Percentiles rank a stretch among this genome's conserved stretches.
These are phyloP conservation scores for Amaranthus tricolor DNA, from an alignment of 179 eudicot genomes.

Conservation along the genomic window DNA sequence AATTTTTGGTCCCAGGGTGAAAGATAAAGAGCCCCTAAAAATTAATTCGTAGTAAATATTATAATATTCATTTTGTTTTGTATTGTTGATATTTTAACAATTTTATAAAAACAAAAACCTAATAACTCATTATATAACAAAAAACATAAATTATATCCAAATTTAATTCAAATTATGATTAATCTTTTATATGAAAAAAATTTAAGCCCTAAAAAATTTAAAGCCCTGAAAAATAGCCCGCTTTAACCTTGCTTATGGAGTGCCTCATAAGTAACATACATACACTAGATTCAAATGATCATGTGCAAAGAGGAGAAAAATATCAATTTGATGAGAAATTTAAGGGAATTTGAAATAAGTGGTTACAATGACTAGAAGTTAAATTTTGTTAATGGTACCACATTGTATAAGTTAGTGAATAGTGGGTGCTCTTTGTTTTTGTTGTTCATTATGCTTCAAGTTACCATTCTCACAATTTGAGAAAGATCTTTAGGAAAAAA, in stretches of 20 bases:
- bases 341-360: slow-evolving; percentile 8
- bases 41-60: too few relatives aligned
- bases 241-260: background rate
- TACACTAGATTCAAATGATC: background rate
- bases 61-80: too few relatives aligned
- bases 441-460: background rate
- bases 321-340: background rate
- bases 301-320: background rate
- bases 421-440: background rate
- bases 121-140: too few relatives aligned
- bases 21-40: too few relatives aligned
- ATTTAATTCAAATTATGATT: too few relatives aligned
- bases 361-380: slow-evolving; percentile 7
- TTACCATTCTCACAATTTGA: slow-evolving; percentile 15
- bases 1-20: too few relatives aligned
- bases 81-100: too few relatives aligned
- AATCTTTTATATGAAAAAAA: too few relatives aligned
- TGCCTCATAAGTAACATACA: background rate
- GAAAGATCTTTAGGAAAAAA: background rate
- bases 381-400: slow-evolving; percentile 16
- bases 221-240: background rate
- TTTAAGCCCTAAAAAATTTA: too few relatives aligned
- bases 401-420: background rate
- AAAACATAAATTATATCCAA: too few relatives aligned
- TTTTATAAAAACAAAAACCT: too few relatives aligned